Base-by-base conservation (phyloP, 2,329 filamentous ascomycete species). In the Calonectria honghensis region DNA sequence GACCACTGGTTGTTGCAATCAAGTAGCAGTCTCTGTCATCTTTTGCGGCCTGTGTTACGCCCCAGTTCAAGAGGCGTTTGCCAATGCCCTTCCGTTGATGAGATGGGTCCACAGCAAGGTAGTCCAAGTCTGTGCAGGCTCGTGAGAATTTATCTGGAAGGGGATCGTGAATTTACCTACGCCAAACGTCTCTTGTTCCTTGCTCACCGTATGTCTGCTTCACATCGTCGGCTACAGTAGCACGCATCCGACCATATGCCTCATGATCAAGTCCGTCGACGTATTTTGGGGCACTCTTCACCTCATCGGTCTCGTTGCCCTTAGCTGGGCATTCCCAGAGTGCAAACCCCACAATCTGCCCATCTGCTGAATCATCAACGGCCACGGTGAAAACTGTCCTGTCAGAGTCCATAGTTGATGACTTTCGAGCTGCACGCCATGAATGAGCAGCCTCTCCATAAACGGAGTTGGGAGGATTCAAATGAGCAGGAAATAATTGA, bases 361-460 rank as follows among this genome's bases (percentile, higher is more conserved):
- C 64, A 39, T 70, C 11, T 50, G 45, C 39, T 7, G 35, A 45
- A 35, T 64, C 65, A 3, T 73, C 71, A 4, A 57, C 18, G 1
- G 65, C 71, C 16, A 69, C 65, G 18, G 51, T 69, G 14, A 69
- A 54, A 24, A 54, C 48, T 1, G 24, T 65, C 18, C 71, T 48
- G 2, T 64, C 20, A 2, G 65, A 68, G 3, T 39, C n/a, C 57
- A 73, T 32, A n/a, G n/a, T 73, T 20, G 57, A 35, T 6, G 71
- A 63, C 35, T 73, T 73, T 27, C 71, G 65, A 29, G 71, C 71
- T n/a, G 48, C 54, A 3, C 71, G 65, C 71, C 71, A 73, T 9
- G 57, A 29, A 27, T 52, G 48, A 6, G 71, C 65, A 6, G 45
- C 65, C 16, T 73, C 71, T 4, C 48, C 65, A 9, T 73, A 66